These are phyloP conservation scores for Neurospora tetrasperma DNA, from an alignment of 495 filamentous ascomycete genomes.

Conservation along the genomic window DNA sequence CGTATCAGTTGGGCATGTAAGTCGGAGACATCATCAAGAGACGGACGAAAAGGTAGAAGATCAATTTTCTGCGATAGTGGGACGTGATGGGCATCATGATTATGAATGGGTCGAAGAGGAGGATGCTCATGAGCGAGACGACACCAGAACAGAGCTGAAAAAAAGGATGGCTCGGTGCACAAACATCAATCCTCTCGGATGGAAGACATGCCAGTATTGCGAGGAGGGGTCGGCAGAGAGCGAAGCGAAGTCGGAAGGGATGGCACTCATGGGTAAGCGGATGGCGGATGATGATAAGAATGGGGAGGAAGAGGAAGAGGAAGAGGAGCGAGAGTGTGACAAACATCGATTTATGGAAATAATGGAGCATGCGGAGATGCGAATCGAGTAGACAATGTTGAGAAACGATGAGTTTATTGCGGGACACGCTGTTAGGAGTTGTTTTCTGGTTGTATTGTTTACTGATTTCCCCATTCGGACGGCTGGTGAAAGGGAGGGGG, in stretches of 20 bases:
- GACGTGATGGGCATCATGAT: neutral
- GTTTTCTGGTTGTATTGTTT: neutral
- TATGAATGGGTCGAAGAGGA: neutral
- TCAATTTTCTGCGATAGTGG: neutral
- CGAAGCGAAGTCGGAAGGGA: neutral
- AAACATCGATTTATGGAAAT: neutral
- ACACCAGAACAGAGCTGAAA: neutral
- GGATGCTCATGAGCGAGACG: neutral
- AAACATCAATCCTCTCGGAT: neutral
- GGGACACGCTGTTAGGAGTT: neutral
- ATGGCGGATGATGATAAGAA: neutral
- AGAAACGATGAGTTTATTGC: neutral
- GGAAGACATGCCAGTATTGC: constrained; percentile 1
- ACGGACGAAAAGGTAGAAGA: neutral
- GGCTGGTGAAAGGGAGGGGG: neutral
- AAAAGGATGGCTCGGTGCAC: neutral
- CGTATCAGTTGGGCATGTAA: neutral
- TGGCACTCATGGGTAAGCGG: neutral
- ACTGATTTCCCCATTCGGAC: neutral
- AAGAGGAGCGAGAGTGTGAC: neutral
- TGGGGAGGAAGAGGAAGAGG: neutral
- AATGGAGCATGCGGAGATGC: neutral
- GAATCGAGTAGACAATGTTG: neutral
- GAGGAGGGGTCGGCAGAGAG: constrained; percentile 5
- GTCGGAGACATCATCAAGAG: neutral